phyloP scores from a whole-genome alignment of 148 eudicot genomes.

The Hydrangea macrophylla region DNA sequence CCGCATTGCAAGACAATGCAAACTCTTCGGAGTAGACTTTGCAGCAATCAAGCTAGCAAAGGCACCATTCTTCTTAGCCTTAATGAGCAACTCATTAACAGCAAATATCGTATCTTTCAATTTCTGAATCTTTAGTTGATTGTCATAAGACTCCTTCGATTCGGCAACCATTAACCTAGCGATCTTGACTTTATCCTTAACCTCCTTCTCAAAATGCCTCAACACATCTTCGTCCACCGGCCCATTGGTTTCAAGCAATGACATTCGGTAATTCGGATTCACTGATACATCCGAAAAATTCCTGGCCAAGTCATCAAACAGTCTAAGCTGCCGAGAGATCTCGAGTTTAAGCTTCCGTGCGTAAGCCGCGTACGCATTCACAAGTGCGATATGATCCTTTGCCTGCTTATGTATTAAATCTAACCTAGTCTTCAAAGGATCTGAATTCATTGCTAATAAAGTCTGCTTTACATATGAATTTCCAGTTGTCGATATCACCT shows the following conservation, averaged over 20 bases:
- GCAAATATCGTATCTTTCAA: slow-evolving; percentile 90
- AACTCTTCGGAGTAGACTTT: slow-evolving; percentile 84
- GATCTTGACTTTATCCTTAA: slow-evolving; percentile 80
- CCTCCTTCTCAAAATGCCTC: slow-evolving; percentile 90
- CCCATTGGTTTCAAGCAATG: slow-evolving; percentile 71
- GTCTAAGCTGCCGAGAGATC: slow-evolving; percentile 62
- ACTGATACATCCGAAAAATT: slow-evolving; percentile 52
- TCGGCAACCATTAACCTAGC: slow-evolving; percentile 78
- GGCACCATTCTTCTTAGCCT: slow-evolving; percentile 82
- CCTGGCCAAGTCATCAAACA: slow-evolving; percentile 74
- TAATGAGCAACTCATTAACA: slow-evolving; percentile 69
- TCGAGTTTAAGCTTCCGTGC: slow-evolving; percentile 86
- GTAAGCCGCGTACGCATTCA: slow-evolving; percentile 79
- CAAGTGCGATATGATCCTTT: slow-evolving; percentile 71
- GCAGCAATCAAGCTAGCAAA: slow-evolving; percentile 80
- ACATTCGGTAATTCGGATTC: slow-evolving; percentile 55
- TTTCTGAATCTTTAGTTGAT: slow-evolving; percentile 92
- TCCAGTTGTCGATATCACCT: slow-evolving; percentile 60
- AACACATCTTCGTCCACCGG: slow-evolving; percentile 80
- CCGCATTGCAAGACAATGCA: slow-evolving; percentile 92
- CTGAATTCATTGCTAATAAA: slow-evolving; percentile 78
- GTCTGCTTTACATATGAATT: slow-evolving; percentile 60
- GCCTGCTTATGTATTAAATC: slow-evolving; percentile 82
- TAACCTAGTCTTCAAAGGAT: slow-evolving; percentile 74
- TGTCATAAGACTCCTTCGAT: slow-evolving; percentile 84